Evolutionary conservation across 202 grass and related monocot genomes (phyloP), one percentile per base, ranked within the genome.

Genomic region (Elaeis oleifera): DNA sequence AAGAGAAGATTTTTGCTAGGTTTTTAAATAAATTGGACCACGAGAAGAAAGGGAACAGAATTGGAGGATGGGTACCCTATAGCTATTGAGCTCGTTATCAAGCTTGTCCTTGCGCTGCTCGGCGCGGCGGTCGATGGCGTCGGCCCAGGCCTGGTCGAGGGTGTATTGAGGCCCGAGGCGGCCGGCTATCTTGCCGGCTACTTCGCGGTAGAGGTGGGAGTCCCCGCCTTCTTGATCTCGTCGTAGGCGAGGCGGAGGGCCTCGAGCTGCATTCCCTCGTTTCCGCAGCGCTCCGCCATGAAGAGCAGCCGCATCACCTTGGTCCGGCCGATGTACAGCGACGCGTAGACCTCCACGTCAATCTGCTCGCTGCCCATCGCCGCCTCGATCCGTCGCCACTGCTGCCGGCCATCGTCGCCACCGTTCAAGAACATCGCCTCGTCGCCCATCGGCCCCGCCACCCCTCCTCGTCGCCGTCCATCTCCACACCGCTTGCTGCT

Each of bases 271-370:
- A 94, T 60, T 6, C 78, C 23, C 78, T 90, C 85, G 60, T 81
- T 75, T 51, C 82, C 82, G 72, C 85, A 89, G 56, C 66, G 54
- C 5, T 94, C 74, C 1, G 89, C 67, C 78, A 99, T 74, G 78
- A 99, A 99, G 22, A 94, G 26, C 24, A 99, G 80, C 60, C 95
- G 75, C 66, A 26, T 56, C 39, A 87, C 58, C 51, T 83, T 85
- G 44, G 88, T 94, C 56, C 85, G 88, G 1, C 89, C 89, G 7
- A 72, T 16, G 77, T 99, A 94, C 78, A 89, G 85, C 69, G 78
- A 78, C 14, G 78, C 85, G 83, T 99, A 99, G 16, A 89, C 82
- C 83, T 99, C 95, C 55, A 99, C 80, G 53, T 99, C 95, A 63
- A 99, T 80, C 83, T 88, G 95, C 53, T 94, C 88, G 13, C 25